Conservation (phyloP, 176 grass and related monocot species). For the Bromus sterilis region DNA sequence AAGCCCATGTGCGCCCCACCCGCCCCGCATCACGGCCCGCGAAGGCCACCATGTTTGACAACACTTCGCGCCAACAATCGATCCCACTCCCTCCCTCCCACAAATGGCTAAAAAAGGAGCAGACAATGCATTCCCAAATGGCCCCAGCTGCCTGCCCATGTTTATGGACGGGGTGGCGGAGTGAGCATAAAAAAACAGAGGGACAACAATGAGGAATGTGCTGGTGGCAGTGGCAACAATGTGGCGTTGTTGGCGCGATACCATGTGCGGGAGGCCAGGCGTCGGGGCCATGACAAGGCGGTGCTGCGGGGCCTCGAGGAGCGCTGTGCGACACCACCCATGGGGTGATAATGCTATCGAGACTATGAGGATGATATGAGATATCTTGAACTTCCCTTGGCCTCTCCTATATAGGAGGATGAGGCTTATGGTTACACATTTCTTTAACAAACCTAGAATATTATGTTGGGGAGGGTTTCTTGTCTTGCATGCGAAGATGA, state of each 20-base stretch:
- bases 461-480: too few relatives aligned
- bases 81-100: neutral
- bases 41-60: neutral
- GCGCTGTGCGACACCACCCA: constrained; percentile 37
- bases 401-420: too few relatives aligned
- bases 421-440: too few relatives aligned
- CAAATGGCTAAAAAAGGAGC: neutral
- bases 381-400: too few relatives aligned
- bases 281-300: constrained; percentile 23
- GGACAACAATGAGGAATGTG: constrained; percentile 42
- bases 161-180: too few relatives aligned
- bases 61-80: neutral
- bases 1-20: neutral
- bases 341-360: too few relatives aligned
- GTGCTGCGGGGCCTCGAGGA: constrained; percentile 40
- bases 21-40: neutral
- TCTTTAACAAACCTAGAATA: too few relatives aligned
- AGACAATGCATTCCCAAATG: neutral
- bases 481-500: too few relatives aligned
- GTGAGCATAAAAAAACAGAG: too few relatives aligned
- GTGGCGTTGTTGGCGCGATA: constrained; percentile 17
- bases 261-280: constrained; percentile 19
- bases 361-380: too few relatives aligned
- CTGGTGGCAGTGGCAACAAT: constrained; percentile 9
- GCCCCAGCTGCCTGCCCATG: neutral